phyloP scores from a whole-genome alignment of 176 grass and related monocot genomes.

The Rhynchospora tenuis region DNA sequence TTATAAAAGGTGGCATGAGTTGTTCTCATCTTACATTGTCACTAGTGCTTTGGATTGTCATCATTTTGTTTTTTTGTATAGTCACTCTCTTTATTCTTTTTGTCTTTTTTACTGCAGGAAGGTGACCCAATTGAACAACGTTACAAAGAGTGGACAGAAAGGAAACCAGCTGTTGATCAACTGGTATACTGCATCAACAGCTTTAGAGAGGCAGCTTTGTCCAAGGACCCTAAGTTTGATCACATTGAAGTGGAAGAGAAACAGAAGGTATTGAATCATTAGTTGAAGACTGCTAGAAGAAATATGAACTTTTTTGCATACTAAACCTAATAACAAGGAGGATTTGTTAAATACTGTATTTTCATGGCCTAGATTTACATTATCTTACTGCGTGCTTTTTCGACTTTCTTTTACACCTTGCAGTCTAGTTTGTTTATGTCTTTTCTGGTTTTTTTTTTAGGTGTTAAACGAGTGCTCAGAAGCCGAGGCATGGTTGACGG shows the following conservation, averaged over 20 bases:
- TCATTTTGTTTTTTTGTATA: background rate
- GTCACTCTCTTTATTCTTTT: background rate
- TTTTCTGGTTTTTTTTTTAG: constrained; percentile 28
- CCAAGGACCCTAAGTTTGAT: constrained; percentile 75
- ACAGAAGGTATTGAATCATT: constrained; percentile 54
- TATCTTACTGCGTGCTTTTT: no score
- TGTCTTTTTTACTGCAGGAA: constrained; percentile 28
- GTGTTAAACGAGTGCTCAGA: constrained; percentile 62
- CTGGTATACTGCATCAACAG: constrained; percentile 71
- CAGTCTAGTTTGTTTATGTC: background rate
- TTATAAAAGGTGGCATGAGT: background rate
- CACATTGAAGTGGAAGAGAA: constrained; percentile 84
- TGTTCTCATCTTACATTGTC: background rate
- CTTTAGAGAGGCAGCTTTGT: constrained; percentile 76
- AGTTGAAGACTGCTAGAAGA: background rate
- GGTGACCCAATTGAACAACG: constrained; percentile 64
- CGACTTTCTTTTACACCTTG: background rate
- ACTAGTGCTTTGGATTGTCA: background rate
- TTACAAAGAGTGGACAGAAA: constrained; percentile 67
- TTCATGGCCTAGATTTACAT: no score
- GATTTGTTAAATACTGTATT: background rate
- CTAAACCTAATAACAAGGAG: background rate
- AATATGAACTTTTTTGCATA: background rate
- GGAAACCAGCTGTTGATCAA: constrained; percentile 57
- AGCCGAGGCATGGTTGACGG: constrained; percentile 49